Percentiles rank a stretch among this genome's conserved stretches.
phyloP scores from a whole-genome alignment of 2,329 filamentous ascomycete genomes.

The Acrocalymma vagum region DNA sequence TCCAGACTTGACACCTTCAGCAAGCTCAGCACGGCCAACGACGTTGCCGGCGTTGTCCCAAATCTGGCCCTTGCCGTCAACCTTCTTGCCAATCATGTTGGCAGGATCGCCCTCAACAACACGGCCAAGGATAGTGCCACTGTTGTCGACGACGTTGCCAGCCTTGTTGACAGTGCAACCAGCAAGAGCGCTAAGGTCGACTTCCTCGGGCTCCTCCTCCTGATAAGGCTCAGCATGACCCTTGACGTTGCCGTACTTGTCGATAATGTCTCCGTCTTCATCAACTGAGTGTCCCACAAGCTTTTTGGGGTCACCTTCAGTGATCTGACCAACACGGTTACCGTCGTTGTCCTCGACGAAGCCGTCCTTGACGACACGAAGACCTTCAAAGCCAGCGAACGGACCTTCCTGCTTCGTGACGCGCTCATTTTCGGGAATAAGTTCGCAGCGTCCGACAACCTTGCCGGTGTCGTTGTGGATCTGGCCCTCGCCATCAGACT shows the following conservation, averaged over 20 bases:
- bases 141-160: slow-evolving; percentile 68
- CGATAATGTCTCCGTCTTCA: slow-evolving; percentile 82
- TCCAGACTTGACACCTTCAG: slow-evolving; percentile 58
- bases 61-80: slow-evolving; percentile 69
- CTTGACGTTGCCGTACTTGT: slow-evolving; percentile 74
- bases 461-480: slow-evolving; percentile 66
- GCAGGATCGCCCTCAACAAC: slow-evolving; percentile 65
- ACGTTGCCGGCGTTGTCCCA: slow-evolving; percentile 71
- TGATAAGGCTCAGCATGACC: slow-evolving; percentile 66
- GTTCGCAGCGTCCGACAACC: slow-evolving; percentile 64
- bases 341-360: slow-evolving; percentile 81
- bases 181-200: slow-evolving; percentile 67
- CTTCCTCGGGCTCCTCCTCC: slow-evolving; percentile 57
- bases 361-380: slow-evolving; percentile 73
- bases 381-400: slow-evolving; percentile 72
- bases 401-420: slow-evolving; percentile 69
- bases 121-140: slow-evolving; percentile 66
- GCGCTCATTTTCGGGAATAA: slow-evolving; percentile 65
- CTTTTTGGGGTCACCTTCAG: slow-evolving; percentile 74
- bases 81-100: slow-evolving; percentile 67
- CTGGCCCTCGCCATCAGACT: slow-evolving; percentile 63
- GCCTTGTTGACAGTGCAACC: slow-evolving; percentile 71
- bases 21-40: slow-evolving; percentile 66
- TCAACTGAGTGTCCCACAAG: slow-evolving; percentile 79
- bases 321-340: slow-evolving; percentile 75